These are phyloP conservation scores for Maudiozyma turicensis DNA, from an alignment of 805 yeast species.

Conservation along the genomic window DNA sequence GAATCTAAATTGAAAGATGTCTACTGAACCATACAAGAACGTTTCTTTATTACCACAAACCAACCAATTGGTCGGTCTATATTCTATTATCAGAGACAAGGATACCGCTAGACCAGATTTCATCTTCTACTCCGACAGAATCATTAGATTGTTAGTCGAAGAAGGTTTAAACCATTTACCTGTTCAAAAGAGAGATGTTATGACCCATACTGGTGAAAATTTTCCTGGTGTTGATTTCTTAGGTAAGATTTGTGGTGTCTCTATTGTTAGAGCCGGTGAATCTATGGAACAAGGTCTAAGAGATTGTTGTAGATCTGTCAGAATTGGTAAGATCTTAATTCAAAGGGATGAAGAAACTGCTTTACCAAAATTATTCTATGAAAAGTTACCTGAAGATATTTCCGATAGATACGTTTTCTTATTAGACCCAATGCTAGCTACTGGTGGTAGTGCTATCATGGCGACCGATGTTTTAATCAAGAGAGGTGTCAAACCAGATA, in stretches of 20 bases:
- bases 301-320: constrained; percentile 92
- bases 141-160: constrained; percentile 87
- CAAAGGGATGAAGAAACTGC: constrained; percentile 99
- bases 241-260: constrained; percentile 96
- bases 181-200: constrained; percentile 55
- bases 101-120: constrained; percentile 81
- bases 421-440: constrained; percentile 95
- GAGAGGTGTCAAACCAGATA: constrained; percentile 80
- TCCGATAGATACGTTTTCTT: constrained; percentile 79
- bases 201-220: constrained; percentile 65
- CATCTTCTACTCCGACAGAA: constrained; percentile 90
- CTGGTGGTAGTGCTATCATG: constrained; percentile 97
- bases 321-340: constrained; percentile 92
- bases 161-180: constrained; percentile 93
- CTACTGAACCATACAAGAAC: constrained; percentile 32
- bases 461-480: constrained; percentile 84
- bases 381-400: constrained; percentile 89
- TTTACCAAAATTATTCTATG: constrained; percentile 81
- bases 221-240: constrained; percentile 72
- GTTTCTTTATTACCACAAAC: constrained; percentile 75
- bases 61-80: constrained; percentile 78
- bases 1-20: constrained; percentile 10
- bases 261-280: constrained; percentile 97
- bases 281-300: constrained; percentile 98
- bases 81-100: constrained; percentile 80